Base-by-base conservation (phyloP, 2,329 filamentous ascomycete genomes). In the Colletotrichum eleusines region DNA sequence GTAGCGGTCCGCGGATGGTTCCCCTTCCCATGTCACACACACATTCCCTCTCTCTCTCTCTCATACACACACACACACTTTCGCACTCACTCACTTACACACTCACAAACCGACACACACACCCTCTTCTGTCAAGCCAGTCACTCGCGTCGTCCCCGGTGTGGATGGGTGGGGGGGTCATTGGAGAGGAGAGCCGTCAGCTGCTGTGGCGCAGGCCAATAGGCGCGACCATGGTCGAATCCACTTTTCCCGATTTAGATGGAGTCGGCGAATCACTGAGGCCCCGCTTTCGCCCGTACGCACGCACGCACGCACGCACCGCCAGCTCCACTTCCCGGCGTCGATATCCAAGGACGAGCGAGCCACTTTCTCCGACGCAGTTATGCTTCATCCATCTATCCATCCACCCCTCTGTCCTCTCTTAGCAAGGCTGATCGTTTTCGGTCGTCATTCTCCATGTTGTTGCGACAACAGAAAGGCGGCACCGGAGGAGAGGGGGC, bases 131-230 rank as follows among this genome's bases (percentile, higher is more conserved):
- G 59, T 61, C 59, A 51, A n/a, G 44, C 20, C 38, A 40, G 44
- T 46, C 44, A 46, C 44, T 46, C 20, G n/a, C 44, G n/a, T 46
- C 44, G 44, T 23, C 31, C 35, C 44, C 44, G 60, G 69, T 70
- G 61, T 69, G 66, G 69, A 64, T 72, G 74, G 74, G 75, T 76
- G 76, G 78, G 76, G 76, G 78, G 76, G 74, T 75, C 75, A 74
- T 75, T 72, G 69, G 72, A 74, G 18, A 1, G 40, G 18, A 1
- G 40, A 7, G 16, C 38, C 54, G 80, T 83, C 81, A 83, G 77
- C 79, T 82, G 81, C 65, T 77, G 75, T 76, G 76, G 74, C 77
- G 75, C 74, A 77, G 72, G 67, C 81, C 81, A 83, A 83, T 83
- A n/a, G 59, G 59, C 46, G 26, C 26, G 26, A 46, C 48, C 60